phyloP scores from a whole-genome alignment of 1,139 yeast species.

The Pichia sp. region DNA sequence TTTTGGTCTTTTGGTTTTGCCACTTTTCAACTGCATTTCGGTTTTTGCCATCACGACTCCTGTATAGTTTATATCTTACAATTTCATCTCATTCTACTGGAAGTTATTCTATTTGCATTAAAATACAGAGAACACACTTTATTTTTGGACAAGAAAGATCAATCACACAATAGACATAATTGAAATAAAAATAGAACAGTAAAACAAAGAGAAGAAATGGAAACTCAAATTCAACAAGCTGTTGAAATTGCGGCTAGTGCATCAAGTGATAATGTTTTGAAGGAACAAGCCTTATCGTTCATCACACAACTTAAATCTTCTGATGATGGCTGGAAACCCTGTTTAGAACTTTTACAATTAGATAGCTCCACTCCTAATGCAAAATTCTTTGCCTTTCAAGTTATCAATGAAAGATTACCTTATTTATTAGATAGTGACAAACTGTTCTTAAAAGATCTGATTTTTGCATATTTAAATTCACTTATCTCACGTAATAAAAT shows the following conservation, averaged over 20 bases:
- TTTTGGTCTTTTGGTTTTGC: background rate
- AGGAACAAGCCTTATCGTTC: slow-evolving; percentile 79
- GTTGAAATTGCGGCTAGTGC: slow-evolving; percentile 77
- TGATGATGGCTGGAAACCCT: slow-evolving; percentile 72
- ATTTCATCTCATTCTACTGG: background rate
- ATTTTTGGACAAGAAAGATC: background rate
- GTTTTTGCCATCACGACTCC: background rate
- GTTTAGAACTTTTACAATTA: slow-evolving; percentile 49
- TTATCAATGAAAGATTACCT: slow-evolving; percentile 60
- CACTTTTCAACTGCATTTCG: background rate
- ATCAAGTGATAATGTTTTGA: slow-evolving; percentile 59
- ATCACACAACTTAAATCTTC: slow-evolving; percentile 71
- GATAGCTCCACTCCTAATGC: slow-evolving; percentile 36
- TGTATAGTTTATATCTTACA: background rate
- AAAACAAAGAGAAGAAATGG: slow-evolving; percentile 39
- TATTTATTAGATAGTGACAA: slow-evolving; percentile 43
- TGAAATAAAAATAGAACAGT: background rate
- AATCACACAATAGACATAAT: background rate
- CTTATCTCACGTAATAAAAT: slow-evolving; percentile 30
- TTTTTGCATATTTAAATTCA: slow-evolving; percentile 36
- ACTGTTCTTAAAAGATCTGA: slow-evolving; percentile 36
- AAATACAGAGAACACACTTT: background rate
- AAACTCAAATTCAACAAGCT: slow-evolving; percentile 86
- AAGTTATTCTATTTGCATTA: background rate
- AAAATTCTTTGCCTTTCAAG: slow-evolving; percentile 77